These are phyloP conservation scores for Aeschynomene evenia DNA, from an alignment of 306 rosid genomes.

Conservation along the genomic window DNA sequence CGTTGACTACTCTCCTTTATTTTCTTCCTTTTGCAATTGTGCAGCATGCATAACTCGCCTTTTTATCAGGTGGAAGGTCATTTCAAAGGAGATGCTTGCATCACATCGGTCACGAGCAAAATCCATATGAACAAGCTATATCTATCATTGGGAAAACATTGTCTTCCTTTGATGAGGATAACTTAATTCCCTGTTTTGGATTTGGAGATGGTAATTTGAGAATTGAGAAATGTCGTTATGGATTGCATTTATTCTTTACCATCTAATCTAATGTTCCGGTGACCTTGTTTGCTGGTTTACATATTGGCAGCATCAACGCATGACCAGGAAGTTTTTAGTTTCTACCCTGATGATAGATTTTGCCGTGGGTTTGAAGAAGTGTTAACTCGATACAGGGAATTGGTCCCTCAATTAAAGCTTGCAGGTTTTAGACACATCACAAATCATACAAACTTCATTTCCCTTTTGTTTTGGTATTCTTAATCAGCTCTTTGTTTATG, in stretches of 20 bases:
- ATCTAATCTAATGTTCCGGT: background rate
- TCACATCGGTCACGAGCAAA: constrained; percentile 74
- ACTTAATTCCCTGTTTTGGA: constrained; percentile 91
- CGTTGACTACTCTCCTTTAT: constrained; percentile 5
- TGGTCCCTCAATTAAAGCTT: constrained; percentile 79
- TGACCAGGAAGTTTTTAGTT: constrained; percentile 94
- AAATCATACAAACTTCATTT: constrained; percentile 14
- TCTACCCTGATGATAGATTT: constrained; percentile 68
- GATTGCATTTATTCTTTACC: background rate
- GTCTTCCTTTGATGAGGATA: constrained; percentile 88
- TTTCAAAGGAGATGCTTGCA: constrained; percentile 88
- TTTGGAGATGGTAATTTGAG: constrained; percentile 82
- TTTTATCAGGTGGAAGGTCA: constrained; percentile 66
- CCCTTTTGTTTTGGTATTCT: background rate
- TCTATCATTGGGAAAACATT: constrained; percentile 87
- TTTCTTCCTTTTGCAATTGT: constrained; percentile 18
- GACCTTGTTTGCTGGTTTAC: constrained; percentile 25
- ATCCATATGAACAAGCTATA: constrained; percentile 97
- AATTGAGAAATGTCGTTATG: background rate
- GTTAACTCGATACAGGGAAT: constrained; percentile 64
- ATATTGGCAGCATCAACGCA: constrained; percentile 80
- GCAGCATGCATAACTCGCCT: constrained; percentile 27
- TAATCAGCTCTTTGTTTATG: constrained; percentile 14
- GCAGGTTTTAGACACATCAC: constrained; percentile 81
- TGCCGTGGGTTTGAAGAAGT: constrained; percentile 99